Conservation (phyloP, 2,329 filamentous ascomycete species). For the Fusarium euwallaceae region DNA sequence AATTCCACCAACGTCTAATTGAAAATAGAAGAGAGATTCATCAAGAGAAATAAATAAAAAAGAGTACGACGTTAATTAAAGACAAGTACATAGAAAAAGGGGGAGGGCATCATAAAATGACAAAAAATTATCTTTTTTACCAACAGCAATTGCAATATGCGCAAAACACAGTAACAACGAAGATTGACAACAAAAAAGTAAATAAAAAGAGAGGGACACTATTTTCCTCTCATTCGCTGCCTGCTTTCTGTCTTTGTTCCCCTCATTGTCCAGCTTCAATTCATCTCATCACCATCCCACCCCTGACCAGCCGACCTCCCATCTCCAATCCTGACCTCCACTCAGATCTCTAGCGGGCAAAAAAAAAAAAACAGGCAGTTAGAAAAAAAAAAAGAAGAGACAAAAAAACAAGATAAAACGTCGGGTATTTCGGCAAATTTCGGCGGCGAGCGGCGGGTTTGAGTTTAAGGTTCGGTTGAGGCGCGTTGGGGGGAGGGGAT, state of each 20-base stretch:
- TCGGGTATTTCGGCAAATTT: slow-evolving; percentile 41
- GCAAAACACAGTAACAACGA: slow-evolving; percentile 4
- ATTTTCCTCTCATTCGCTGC: slow-evolving; percentile 30
- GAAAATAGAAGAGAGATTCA: neutral
- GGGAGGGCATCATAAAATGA: neutral
- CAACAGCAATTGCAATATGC: neutral
- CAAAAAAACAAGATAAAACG: slow-evolving; percentile 17
- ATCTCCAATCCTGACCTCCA: neutral
- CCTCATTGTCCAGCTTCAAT: neutral
- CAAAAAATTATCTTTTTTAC: neutral
- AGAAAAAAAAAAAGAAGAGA: neutral
- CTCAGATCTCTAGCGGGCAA: neutral
- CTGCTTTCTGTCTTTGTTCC: slow-evolving; percentile 23
- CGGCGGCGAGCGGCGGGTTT: slow-evolving; percentile 15
- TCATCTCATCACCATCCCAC: slow-evolving; percentile 7
- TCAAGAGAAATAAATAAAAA: slow-evolving; percentile 15
- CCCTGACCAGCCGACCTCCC: neutral
- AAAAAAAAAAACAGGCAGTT: neutral
- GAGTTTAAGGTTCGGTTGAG: neutral
- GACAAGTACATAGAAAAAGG: slow-evolving; percentile 22
- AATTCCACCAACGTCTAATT: neutral
- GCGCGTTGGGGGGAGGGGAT: neutral
- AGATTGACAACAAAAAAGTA: neutral
- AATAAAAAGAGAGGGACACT: slow-evolving; percentile 13
- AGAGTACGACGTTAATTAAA: slow-evolving; percentile 34